Percentiles rank a stretch among this genome's conserved stretches.
These are phyloP conservation scores for Carex myosuroides DNA, from an alignment of 176 grass and related monocot species.

Conservation along the genomic window DNA sequence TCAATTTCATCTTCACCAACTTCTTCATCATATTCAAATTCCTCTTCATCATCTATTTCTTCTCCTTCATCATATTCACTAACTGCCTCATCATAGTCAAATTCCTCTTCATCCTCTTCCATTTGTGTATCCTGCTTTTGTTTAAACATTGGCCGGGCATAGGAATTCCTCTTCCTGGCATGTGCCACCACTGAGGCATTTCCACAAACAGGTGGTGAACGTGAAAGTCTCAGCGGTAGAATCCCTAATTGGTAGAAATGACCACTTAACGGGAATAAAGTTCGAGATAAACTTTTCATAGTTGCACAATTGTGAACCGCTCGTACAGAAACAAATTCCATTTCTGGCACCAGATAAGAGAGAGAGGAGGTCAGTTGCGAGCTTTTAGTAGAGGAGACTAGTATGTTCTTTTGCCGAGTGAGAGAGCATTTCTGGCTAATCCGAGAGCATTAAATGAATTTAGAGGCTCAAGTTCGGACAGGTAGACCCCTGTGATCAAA, in stretches of 20 bases:
- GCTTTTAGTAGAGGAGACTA: neutral
- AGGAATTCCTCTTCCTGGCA: conserved; percentile 41
- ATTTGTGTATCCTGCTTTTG: neutral
- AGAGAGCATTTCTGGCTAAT: neutral
- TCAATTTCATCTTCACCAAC: conserved; percentile 20
- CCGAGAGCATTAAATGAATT: neutral
- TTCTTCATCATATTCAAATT: conserved; percentile 15
- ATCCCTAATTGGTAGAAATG: neutral
- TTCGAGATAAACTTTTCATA: neutral
- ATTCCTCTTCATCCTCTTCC: neutral
- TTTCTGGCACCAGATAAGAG: neutral
- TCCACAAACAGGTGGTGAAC: conserved; percentile 30
- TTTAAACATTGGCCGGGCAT: conserved; percentile 13
- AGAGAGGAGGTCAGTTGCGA: neutral
- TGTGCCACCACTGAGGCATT: conserved; percentile 31
- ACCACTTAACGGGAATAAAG: neutral
- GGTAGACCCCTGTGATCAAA: neutral
- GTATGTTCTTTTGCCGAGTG: neutral
- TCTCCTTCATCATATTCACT: conserved; percentile 21
- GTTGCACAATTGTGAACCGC: neutral
- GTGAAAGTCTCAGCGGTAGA: conserved; percentile 12
- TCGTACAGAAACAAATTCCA: conserved; percentile 30
- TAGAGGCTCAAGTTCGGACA: neutral
- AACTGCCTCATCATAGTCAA: neutral
- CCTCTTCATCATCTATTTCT: conserved; percentile 11